These are phyloP conservation scores for Lathyrus aphaca DNA, from an alignment of 306 rosid genomes.

Conservation along the genomic window DNA sequence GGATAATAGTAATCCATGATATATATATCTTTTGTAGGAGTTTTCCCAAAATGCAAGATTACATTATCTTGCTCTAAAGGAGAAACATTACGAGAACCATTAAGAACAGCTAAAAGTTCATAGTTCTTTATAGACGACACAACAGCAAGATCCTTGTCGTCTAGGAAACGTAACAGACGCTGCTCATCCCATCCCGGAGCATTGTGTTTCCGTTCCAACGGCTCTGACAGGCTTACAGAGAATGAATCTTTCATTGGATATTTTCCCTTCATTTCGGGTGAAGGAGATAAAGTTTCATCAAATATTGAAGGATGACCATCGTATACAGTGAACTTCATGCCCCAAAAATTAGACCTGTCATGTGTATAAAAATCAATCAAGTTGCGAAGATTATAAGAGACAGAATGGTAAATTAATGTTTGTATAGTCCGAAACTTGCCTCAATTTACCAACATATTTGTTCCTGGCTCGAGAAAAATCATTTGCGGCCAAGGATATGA, in stretches of 20 bases:
- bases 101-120: constrained; percentile 64
- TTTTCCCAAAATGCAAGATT: constrained; percentile 73
- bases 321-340: constrained; percentile 58
- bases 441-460: constrained; percentile 70
- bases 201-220: constrained; percentile 59
- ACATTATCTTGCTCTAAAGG: constrained; percentile 62
- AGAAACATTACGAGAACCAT: constrained; percentile 54
- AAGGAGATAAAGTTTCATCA: neutral
- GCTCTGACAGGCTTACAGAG: constrained; percentile 36
- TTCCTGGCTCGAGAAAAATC: constrained; percentile 64
- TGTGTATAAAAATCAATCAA: constrained; percentile 27
- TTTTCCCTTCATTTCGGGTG: constrained; percentile 35
- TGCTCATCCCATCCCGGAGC: constrained; percentile 80
- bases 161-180: constrained; percentile 72
- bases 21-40: constrained; percentile 61
- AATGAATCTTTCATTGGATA: constrained; percentile 47
- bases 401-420: neutral
- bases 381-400: constrained; percentile 1
- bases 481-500: constrained; percentile 57
- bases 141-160: constrained; percentile 64
- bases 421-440: constrained; percentile 48
- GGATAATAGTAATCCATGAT: constrained; percentile 79
- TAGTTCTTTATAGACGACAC: constrained; percentile 76
- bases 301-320: neutral
- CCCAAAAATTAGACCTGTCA: constrained; percentile 69